A percentile compares a stretch with the other conserved stretches of the same genome.
Evolutionary conservation across 441 rosid genomes (phyloP).

Genomic region (Croton laevigatus): DNA sequence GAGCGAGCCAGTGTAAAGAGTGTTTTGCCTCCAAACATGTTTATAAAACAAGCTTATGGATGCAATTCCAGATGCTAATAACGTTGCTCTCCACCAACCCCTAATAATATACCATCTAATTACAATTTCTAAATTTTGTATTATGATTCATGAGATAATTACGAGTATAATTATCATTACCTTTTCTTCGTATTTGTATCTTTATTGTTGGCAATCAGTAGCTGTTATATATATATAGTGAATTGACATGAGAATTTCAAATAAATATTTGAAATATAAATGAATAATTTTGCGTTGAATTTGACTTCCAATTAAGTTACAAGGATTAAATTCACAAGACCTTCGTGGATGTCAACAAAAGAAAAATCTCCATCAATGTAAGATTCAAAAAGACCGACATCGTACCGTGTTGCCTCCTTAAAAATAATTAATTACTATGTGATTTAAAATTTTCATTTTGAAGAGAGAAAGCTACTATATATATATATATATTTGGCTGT

Average conservation of each 20-base stretch:
- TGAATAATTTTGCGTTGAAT: no score
- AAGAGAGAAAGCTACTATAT: no score
- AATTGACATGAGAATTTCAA: no score
- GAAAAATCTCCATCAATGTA: conserved; percentile 79
- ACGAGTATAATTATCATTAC: conserved; percentile 23
- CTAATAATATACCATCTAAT: conserved; percentile 28
- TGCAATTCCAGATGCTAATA: conserved; percentile 58
- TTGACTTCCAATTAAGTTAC: no score
- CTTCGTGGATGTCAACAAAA: conserved; percentile 54
- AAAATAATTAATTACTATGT: no score
- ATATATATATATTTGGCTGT: no score
- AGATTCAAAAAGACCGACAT: conserved; percentile 85
- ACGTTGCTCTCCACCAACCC: conserved; percentile 91
- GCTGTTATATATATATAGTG: neutral
- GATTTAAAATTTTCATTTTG: no score
- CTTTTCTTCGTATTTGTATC: conserved; percentile 57
- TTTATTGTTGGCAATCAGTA: conserved; percentile 71
- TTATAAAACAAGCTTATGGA: conserved; percentile 70
- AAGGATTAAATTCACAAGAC: conserved; percentile 62
- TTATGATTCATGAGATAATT: no score
- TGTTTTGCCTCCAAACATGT: conserved; percentile 62
- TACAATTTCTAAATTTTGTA: neutral
- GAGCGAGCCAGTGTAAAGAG: conserved; percentile 83
- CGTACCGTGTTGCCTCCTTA: conserved; percentile 81
- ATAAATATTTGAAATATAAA: no score